Evolutionary conservation across 1,284 basidiomycete species (phyloP).

Genomic region (Earliella scabrosa): DNA sequence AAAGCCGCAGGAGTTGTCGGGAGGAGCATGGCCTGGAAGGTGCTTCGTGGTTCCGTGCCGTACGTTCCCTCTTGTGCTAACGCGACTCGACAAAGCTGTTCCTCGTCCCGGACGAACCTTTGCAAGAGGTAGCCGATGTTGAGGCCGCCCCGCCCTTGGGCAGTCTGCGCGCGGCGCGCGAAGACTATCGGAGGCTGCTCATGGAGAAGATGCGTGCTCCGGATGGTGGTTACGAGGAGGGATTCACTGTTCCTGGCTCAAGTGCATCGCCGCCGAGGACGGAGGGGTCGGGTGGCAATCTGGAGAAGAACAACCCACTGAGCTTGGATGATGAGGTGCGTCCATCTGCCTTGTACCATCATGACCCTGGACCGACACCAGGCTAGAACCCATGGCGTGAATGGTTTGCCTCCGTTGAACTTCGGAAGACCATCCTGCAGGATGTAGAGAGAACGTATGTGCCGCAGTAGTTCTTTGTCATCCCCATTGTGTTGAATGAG

Average conservation of each 20-base stretch:
- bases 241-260: conserved; percentile 58
- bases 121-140: conserved; percentile 51
- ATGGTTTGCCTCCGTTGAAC: conserved; percentile 88
- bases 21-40: conserved; percentile 83
- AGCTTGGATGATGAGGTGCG: conserved; percentile 81
- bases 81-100: conserved; percentile 51
- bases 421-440: conserved; percentile 85
- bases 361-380: not conserved
- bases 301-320: conserved; percentile 84
- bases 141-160: conserved; percentile 49
- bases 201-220: conserved; percentile 75
- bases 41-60: conserved; percentile 31
- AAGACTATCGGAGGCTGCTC: conserved; percentile 54
- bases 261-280: conserved; percentile 41
- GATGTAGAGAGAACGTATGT: conserved; percentile 91
- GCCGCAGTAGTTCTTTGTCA: not conserved
- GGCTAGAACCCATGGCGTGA: conserved; percentile 87
- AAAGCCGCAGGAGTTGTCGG: conserved; percentile 55
- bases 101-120: conserved; percentile 58
- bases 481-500: no score
- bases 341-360: conserved; percentile 4
- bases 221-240: conserved; percentile 77
- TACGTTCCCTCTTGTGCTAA: conserved; percentile 11
- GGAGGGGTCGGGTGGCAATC: conserved; percentile 43
- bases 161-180: conserved; percentile 50